phyloP scores from a whole-genome alignment of 495 filamentous ascomycete species.

The Hyaloscypha variabilis region DNA sequence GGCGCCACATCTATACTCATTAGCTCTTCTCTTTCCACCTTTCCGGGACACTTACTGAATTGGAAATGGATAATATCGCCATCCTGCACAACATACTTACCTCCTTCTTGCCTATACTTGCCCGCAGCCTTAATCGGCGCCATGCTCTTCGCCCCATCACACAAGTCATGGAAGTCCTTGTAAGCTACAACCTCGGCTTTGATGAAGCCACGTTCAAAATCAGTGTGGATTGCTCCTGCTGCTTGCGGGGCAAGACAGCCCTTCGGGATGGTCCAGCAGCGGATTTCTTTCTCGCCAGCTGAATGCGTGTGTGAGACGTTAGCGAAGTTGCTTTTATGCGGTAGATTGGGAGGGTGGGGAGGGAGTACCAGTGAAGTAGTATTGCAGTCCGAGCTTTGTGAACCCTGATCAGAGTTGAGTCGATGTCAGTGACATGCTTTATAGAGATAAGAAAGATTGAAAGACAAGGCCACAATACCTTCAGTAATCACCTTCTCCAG shows the following conservation, averaged over 20 bases:
- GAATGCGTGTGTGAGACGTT: background rate
- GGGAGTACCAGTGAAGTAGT: slow-evolving; percentile 37
- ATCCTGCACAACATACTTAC: slow-evolving; percentile 35
- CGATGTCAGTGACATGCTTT: background rate
- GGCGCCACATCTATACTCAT: slow-evolving; percentile 20
- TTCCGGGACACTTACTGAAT: slow-evolving; percentile 18
- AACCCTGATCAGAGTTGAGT: slow-evolving; percentile 7
- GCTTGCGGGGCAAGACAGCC: slow-evolving; percentile 30
- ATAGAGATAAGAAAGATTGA: background rate
- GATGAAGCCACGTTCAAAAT: slow-evolving; percentile 37
- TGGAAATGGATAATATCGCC: slow-evolving; percentile 34
- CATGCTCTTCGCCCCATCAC: slow-evolving; percentile 33
- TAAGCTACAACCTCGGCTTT: slow-evolving; percentile 36
- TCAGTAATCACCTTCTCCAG: slow-evolving; percentile 37
- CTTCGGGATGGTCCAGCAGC: slow-evolving; percentile 36
- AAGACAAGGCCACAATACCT: background rate
- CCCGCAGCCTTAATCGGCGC: slow-evolving; percentile 34
- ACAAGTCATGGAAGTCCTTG: slow-evolving; percentile 33
- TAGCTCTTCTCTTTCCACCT: background rate
- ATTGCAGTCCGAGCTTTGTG: slow-evolving; percentile 36
- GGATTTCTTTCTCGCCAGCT: slow-evolving; percentile 40
- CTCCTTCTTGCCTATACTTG: slow-evolving; percentile 35
- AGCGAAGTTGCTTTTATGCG: background rate
- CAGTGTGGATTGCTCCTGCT: slow-evolving; percentile 34
- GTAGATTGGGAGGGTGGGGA: background rate